Percentiles rank a stretch among this genome's conserved stretches.
phyloP scores from a whole-genome alignment of 2,329 filamentous ascomycete species.

The Rutstroemia sp. region DNA sequence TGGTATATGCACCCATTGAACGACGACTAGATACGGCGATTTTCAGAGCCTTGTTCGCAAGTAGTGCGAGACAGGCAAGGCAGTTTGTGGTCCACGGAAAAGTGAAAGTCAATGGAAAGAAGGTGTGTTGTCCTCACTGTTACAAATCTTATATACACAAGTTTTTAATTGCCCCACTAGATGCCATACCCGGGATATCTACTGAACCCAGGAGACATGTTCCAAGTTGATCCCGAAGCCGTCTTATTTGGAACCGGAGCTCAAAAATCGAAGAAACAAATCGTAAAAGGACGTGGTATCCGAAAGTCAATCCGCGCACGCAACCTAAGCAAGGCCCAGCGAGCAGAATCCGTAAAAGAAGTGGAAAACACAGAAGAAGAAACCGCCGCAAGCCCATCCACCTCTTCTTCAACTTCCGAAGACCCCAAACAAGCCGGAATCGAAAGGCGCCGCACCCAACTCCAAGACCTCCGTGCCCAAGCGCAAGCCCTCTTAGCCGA shows the following conservation, averaged over 20 bases:
- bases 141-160: background rate
- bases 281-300: conserved; percentile 18
- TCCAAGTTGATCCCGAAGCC: conserved; percentile 84
- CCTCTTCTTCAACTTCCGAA: conserved; percentile 4
- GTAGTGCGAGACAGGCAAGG: conserved; percentile 83
- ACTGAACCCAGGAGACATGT: conserved; percentile 96
- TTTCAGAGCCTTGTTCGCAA: conserved; percentile 89
- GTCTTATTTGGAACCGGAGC: conserved; percentile 84
- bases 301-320: conserved; percentile 7
- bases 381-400: background rate
- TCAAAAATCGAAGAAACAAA: conserved; percentile 44
- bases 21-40: conserved; percentile 89
- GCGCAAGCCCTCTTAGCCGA: background rate
- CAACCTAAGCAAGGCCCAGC: conserved; percentile 10
- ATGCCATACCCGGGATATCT: conserved; percentile 90
- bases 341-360: conserved; percentile 18
- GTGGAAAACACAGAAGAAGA: conserved; percentile 9
- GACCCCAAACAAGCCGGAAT: conserved; percentile 3
- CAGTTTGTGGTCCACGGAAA: conserved; percentile 91
- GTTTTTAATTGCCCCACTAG: conserved; percentile 38
- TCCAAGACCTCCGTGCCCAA: background rate
- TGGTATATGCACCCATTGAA: conserved; percentile 90
- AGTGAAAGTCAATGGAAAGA: conserved; percentile 94
- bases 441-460: background rate
- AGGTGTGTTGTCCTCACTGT: conserved; percentile 44